Conservation (phyloP, 805 yeast species). For the Saccharomyces paradoxus region DNA sequence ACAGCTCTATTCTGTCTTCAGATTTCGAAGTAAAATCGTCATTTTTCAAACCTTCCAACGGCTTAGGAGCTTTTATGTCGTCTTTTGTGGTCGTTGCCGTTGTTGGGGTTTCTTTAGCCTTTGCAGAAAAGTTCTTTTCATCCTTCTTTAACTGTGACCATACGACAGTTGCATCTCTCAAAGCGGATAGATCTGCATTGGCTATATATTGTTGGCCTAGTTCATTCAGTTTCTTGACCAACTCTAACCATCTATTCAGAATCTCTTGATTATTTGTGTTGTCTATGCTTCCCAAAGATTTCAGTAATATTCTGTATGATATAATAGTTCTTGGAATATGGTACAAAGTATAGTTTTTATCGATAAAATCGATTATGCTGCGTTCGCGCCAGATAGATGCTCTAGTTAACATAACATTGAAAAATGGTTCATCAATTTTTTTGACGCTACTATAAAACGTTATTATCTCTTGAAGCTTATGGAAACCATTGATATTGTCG, state of each 20-base stretch:
- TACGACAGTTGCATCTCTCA: conserved; percentile 58
- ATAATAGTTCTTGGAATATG: conserved; percentile 52
- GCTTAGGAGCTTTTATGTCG: neutral
- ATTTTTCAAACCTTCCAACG: neutral
- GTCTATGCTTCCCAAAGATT: conserved; percentile 54
- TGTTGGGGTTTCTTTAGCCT: conserved; percentile 9
- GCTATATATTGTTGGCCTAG: conserved; percentile 54
- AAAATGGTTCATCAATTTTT: conserved; percentile 62
- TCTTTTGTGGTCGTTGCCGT: neutral
- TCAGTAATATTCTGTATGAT: conserved; percentile 59
- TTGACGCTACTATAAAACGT: conserved; percentile 43
- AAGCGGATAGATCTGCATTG: conserved; percentile 73
- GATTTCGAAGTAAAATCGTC: neutral
- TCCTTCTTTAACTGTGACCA: conserved; percentile 14
- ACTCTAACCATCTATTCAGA: conserved; percentile 45
- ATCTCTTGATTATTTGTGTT: conserved; percentile 42
- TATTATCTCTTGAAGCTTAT: conserved; percentile 45
- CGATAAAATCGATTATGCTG: conserved; percentile 48
- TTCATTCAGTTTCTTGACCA: conserved; percentile 39
- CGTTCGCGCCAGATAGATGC: conserved; percentile 55
- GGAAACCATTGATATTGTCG: conserved; percentile 43
- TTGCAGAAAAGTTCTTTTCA: neutral
- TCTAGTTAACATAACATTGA: conserved; percentile 60
- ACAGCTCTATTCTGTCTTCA: conserved; percentile 39
- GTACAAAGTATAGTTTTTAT: conserved; percentile 46